Base-by-base conservation (phyloP, 1,284 basidiomycete genomes). In the Ceratobasidium sp. region DNA sequence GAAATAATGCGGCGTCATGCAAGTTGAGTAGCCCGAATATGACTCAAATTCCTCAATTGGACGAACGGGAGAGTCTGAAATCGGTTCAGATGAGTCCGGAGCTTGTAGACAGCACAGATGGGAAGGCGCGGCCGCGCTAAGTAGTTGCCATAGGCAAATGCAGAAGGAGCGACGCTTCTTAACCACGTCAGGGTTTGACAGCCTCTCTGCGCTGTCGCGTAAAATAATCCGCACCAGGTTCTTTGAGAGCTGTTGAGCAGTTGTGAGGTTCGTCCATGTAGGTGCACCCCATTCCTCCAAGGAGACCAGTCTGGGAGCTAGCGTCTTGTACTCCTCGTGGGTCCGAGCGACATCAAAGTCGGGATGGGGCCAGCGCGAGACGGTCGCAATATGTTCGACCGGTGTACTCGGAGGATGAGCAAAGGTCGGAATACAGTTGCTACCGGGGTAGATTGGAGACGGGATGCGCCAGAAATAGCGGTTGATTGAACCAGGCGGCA, bases 201-300 rank as follows among this genome's bases (percentile, higher is more conserved):
- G 33, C 33, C 33, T 33, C 33, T 33, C 33, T 33, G 33, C 33
- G 33, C 33, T 33, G 33, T 33, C 33, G 33, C 33, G 33, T 33
- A 33, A 33, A 33, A 33, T 33, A 33, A 33, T 33, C 33, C 33
- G 33, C 33, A 33, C 33, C 33, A 33, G 33, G 33, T 33, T 33
- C 33, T 33, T 33, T 1, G 67, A 69, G 0, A 69, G 20, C 38
- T 59, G 69, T 23, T 71, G 69, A 9, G 69, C 13, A 40, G 28
- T n/a, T 15, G 54, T 46, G 3, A 61, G 23, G 13, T 54, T 57
- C 7, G 13, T 26, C 69, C 69, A 71, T 15, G 40, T 57, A 1
- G 69, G 56, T 13, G 69, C 56, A n/a, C 69, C 42, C 68, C 68
- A 70, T 12, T 59, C 68, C 4, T 52, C 40, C 10, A 40, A 10